Evolutionary conservation across 805 yeast genomes (phyloP), one percentile per base, ranked within the genome.

Genomic region (Sugiyamaella smithiae): DNA sequence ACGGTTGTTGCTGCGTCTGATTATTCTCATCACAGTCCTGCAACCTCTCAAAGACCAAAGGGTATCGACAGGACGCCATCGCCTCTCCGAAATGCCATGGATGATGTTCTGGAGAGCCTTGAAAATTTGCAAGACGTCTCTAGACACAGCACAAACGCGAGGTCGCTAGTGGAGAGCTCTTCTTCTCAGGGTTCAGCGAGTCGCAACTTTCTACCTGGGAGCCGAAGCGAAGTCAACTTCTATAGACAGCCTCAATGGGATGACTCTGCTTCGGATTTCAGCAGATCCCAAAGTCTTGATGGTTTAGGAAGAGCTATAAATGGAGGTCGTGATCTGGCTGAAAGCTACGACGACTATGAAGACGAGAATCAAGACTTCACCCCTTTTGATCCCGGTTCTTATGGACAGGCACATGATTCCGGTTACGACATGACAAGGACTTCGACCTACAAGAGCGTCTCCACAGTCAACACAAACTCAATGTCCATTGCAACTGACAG

Each of bases 51-150:
- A 9, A 16, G 43, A 4, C 49, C 48, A 20, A 35, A 23, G 38
- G 50, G 48, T 14, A 20, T 56, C 14, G 50, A 55, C 38, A 37
- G 63, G 11, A 62, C 65, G 1, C 65, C 64, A 3, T 61, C 67
- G 1, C 69, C 69, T 6, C 48, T 65, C 25, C 40, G 65, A 28
- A 54, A 51, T 38, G 69, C 67, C n/a, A 60, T 65, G 63, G 66
- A 62, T 24, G 65, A 61, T 40, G 67, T 65, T 4, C 49, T 63
- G 40, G 58, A 54, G 17, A 57, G 64, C 9, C 50, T 65, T 14
- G 65, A 66, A 33, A 55, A 52, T 19, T 45, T 65, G 61, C 44
- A 57, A 17, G 41, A 46, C 49, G 16, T 52, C 17, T 46, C 58
- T 11, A 20, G 54, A 36, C 42, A 48, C 41, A 57, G 53, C 40